phyloP scores from a whole-genome alignment of 345 rosid genomes.

The Eutrema yunnanense region DNA sequence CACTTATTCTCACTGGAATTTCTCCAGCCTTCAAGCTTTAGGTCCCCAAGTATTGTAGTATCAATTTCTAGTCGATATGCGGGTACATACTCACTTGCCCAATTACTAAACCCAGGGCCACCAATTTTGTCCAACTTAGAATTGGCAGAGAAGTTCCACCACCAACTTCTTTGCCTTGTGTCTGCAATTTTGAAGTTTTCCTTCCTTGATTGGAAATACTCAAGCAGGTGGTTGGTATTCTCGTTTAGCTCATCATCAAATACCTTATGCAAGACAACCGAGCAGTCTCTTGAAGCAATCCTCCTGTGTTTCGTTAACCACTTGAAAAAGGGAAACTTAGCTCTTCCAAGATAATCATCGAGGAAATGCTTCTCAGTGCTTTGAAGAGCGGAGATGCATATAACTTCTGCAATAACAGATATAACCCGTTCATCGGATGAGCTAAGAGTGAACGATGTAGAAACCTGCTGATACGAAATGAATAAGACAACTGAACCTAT shows the following conservation, averaged over 20 bases:
- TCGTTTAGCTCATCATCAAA: constrained; percentile 58
- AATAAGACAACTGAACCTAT: constrained; percentile 58
- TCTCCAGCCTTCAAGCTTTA: constrained; percentile 81
- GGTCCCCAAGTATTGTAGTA: constrained; percentile 39
- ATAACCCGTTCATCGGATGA: constrained; percentile 57
- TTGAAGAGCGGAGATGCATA: constrained; percentile 57
- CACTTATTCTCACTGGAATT: constrained; percentile 44
- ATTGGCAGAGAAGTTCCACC: constrained; percentile 52
- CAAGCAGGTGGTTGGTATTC: constrained; percentile 47
- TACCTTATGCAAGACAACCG: constrained; percentile 47
- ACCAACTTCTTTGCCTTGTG: constrained; percentile 30
- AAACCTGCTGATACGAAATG: constrained; percentile 68
- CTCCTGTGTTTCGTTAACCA: constrained; percentile 44
- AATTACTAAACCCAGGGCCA: constrained; percentile 64
- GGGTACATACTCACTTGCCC: constrained; percentile 69
- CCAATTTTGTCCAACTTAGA: constrained; percentile 64
- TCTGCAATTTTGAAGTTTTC: constrained; percentile 25
- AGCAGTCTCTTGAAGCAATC: constrained; percentile 56
- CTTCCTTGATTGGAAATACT: constrained; percentile 42
- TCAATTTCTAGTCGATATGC: constrained; percentile 64
- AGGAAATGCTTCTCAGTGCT: constrained; percentile 52
- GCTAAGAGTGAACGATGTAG: constrained; percentile 49
- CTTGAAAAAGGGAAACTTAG: constrained; percentile 27
- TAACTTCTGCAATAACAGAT: constrained; percentile 70
- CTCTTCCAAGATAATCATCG: constrained; percentile 32